Base-by-base conservation (phyloP, 495 filamentous ascomycete species). In the Amorphotheca resinae region DNA sequence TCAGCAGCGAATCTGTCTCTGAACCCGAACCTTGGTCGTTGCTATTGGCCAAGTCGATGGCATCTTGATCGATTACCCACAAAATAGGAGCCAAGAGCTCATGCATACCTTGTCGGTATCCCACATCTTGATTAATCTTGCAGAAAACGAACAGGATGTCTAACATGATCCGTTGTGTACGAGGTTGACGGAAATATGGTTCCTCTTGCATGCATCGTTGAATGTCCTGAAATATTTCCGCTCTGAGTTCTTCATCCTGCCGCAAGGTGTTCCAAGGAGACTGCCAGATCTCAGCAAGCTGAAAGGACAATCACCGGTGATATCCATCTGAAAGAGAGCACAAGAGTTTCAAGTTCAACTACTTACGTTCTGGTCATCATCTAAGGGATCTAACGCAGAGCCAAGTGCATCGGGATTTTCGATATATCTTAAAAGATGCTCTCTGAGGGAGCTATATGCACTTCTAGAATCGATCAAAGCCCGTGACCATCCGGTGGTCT, bases 91-190 rank as follows among this genome's bases (percentile, higher is more conserved):
- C 91, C 15, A 95, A 67, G 17, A 98, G 60, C 60, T 98, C 91
- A 57, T 98, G 91, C 87, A 98, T 96, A 14, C 91, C 91, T 64
- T 98, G 91, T 20, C 93, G 76, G 53, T 98, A 98, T 14, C 87
- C 81, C 33, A 89, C 66, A 51, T 82, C 80, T 9, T 79, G 83
- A 51, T 95, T 89, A 33, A 95, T 77, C 60, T 95, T 95, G 57
- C 87, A 88, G 61, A 86, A 95, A 48, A 98, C 72, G 54, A 98
- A 96, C 30, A 95, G 64, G 30, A 95, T 76, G 57, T 96, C 85
- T 16, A 87, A 69, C 45, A 99, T 77, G 59, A 84, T 84, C 5
- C 67, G 70, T 56, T 96, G 93, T 4, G 87, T 81, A 4, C 67
- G 59, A 9, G 82, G 73, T 38, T 85, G 74, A 21, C 85, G 87